These are phyloP conservation scores for Nothophoma quercina DNA, from an alignment of 2,329 filamentous ascomycete genomes.

Conservation along the genomic window DNA sequence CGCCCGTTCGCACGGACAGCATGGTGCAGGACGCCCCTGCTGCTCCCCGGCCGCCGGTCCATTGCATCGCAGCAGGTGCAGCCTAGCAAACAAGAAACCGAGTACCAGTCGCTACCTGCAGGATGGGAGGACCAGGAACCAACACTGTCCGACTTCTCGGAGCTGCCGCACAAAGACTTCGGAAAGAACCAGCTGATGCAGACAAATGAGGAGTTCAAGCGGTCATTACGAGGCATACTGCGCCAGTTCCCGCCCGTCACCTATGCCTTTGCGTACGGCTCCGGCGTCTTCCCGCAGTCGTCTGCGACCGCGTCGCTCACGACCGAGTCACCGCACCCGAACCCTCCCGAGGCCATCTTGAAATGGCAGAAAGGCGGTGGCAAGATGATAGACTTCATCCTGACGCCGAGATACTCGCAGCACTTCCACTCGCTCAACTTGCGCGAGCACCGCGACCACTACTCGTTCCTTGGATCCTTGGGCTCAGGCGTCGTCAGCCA, in stretches of 20 bases:
- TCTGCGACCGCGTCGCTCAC: slow-evolving; percentile 57
- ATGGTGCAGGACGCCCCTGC: slow-evolving; percentile 35
- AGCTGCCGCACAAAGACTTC: slow-evolving; percentile 81
- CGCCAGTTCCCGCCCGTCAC: slow-evolving; percentile 95
- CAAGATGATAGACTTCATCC: slow-evolving; percentile 99
- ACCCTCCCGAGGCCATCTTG: slow-evolving; percentile 79
- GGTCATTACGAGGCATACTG: slow-evolving; percentile 83
- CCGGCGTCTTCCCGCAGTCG: slow-evolving; percentile 89
- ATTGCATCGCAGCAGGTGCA: slow-evolving; percentile 35
- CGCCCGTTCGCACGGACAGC: slow-evolving; percentile 39
- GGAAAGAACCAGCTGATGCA: slow-evolving; percentile 94
- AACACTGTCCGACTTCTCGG: slow-evolving; percentile 75
- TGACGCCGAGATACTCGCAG: slow-evolving; percentile 91
- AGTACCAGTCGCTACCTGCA: slow-evolving; percentile 50
- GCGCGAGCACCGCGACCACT: slow-evolving; percentile 86
- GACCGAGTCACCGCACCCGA: slow-evolving; percentile 76
- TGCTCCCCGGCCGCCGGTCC: slow-evolving; percentile 32
- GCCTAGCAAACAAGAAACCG: slow-evolving; percentile 25
- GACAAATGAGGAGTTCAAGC: slow-evolving; percentile 95
- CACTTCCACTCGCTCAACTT: slow-evolving; percentile 98
- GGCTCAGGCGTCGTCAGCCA: slow-evolving; percentile 85
- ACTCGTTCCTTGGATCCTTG: slow-evolving; percentile 82
- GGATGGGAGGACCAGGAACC: slow-evolving; percentile 81
- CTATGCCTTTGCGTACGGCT: slow-evolving; percentile 97
- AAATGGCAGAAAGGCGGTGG: slow-evolving; percentile 86